These are phyloP conservation scores for Apiospora arundinis DNA, from an alignment of 2,329 filamentous ascomycete species.

Conservation along the genomic window DNA sequence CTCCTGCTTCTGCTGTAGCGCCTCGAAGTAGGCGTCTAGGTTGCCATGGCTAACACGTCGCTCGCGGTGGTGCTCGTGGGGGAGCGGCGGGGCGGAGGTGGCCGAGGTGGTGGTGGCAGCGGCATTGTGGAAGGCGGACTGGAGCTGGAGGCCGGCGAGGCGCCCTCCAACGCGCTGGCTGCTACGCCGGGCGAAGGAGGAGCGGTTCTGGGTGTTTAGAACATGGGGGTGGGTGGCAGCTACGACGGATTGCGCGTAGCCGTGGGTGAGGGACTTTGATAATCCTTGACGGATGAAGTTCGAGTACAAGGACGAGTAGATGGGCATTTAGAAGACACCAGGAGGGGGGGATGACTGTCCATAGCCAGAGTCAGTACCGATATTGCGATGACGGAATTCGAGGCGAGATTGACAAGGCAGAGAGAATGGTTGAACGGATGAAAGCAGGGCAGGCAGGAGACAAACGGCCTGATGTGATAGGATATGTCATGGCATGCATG, in stretches of 20 bases:
- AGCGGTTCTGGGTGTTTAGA: slow-evolving; percentile 75
- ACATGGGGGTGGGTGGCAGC: slow-evolving; percentile 84
- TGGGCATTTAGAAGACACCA: slow-evolving; percentile 89
- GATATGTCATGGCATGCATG: background rate
- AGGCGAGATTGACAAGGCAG: background rate
- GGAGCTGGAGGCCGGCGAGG: slow-evolving; percentile 70
- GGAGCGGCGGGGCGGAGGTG: slow-evolving; percentile 52
- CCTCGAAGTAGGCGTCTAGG: slow-evolving; percentile 90
- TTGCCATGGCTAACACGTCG: slow-evolving; percentile 63
- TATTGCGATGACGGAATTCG: background rate
- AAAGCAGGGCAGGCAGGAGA: background rate
- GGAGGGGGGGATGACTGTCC: slow-evolving; percentile 60
- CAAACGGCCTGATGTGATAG: background rate
- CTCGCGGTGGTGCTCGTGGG: slow-evolving; percentile 64
- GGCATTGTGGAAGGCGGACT: slow-evolving; percentile 75
- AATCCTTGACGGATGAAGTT: slow-evolving; percentile 97
- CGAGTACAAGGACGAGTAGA: slow-evolving; percentile 72
- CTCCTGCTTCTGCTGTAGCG: slow-evolving; percentile 72
- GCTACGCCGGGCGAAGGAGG: slow-evolving; percentile 65
- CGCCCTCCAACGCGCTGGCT: slow-evolving; percentile 60
- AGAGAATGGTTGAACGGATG: too few species aligned
- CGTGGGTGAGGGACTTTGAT: slow-evolving; percentile 95
- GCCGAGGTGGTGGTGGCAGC: slow-evolving; percentile 53
- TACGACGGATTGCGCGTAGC: slow-evolving; percentile 97
- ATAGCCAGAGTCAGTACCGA: slow-evolving; percentile 31